These are phyloP conservation scores for Fusarium pseudocircinatum DNA, from an alignment of 2,329 filamentous ascomycete genomes.

Conservation along the genomic window DNA sequence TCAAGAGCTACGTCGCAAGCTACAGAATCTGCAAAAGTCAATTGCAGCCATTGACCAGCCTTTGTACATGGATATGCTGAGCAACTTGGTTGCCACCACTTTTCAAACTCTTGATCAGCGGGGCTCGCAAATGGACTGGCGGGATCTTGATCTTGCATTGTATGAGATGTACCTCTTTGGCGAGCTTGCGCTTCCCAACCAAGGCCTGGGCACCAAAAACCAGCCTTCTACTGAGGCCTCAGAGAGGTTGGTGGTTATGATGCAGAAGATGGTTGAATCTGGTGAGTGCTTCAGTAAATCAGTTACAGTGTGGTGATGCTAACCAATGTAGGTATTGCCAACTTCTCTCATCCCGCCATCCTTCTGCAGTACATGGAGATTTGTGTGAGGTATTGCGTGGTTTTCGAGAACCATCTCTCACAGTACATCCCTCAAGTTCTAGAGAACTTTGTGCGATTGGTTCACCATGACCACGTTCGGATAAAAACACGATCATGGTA, in stretches of 20 bases:
- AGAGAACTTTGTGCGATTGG: constrained; percentile 89
- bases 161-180: constrained; percentile 97
- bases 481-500: constrained; percentile 96
- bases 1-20: constrained; percentile 87
- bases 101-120: constrained; percentile 82
- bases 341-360: constrained; percentile 88
- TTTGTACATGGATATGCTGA: constrained; percentile 89
- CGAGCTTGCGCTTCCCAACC: constrained; percentile 88
- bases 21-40: constrained; percentile 92
- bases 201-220: constrained; percentile 86
- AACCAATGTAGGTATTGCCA: constrained; percentile 73
- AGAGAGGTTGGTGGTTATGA: constrained; percentile 87
- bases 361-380: constrained; percentile 99
- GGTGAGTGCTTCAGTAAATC: constrained; percentile 64
- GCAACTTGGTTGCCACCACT: constrained; percentile 85
- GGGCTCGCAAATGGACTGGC: constrained; percentile 85
- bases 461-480: constrained; percentile 87
- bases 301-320: not conserved
- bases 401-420: constrained; percentile 84
- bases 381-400: constrained; percentile 90
- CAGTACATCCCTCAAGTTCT: constrained; percentile 85
- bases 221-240: constrained; percentile 82
- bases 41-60: constrained; percentile 88
- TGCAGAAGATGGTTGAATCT: constrained; percentile 94
- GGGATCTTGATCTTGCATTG: constrained; percentile 91